A percentile compares a stretch with the other conserved stretches of the same genome.
Conservation (phyloP, 1,284 basidiomycete species). For the Pholiota adiposa region DNA sequence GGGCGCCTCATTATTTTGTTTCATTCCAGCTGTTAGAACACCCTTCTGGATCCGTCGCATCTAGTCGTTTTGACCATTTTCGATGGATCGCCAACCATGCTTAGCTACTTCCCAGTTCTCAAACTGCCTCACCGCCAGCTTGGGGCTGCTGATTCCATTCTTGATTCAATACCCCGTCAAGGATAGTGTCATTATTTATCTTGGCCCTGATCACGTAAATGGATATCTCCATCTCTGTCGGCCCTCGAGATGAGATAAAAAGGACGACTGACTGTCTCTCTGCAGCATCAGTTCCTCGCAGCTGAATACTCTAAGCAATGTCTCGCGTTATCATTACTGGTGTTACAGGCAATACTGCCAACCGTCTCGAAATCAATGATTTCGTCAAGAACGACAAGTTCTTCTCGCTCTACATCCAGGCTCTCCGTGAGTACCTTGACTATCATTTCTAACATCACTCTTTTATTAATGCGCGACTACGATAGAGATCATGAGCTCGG, state of each 20-base stretch:
- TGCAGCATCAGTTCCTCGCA: not conserved
- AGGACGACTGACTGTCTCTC: not conserved
- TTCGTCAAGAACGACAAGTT: slow-evolving; percentile 46
- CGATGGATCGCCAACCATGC: not conserved
- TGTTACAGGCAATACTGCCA: slow-evolving; percentile 34
- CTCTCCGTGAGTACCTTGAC: slow-evolving; percentile 37
- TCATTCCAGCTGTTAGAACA: not conserved
- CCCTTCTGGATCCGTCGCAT: not conserved
- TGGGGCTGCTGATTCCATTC: not conserved
- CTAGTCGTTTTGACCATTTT: not conserved
- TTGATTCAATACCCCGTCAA: not conserved
- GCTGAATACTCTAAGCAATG: slow-evolving; percentile 5
- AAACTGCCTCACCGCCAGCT: not conserved
- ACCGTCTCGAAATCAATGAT: slow-evolving; percentile 49
- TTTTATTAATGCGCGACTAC: not conserved
- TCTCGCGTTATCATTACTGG: slow-evolving; percentile 36
- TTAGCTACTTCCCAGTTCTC: not conserved
- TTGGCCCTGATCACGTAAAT: slow-evolving; percentile 2
- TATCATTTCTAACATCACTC: not conserved
- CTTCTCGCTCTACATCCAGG: slow-evolving; percentile 54
- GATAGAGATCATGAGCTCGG: slow-evolving; percentile 38
- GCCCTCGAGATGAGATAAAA: not conserved
- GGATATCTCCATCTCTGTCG: not conserved
- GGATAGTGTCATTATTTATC: not conserved
- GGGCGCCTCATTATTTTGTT: not conserved